A percentile compares a stretch with the other conserved stretches of the same genome.
Conservation (phyloP, 2,329 filamentous ascomycete genomes). For the Colletotrichum brevisporum region DNA sequence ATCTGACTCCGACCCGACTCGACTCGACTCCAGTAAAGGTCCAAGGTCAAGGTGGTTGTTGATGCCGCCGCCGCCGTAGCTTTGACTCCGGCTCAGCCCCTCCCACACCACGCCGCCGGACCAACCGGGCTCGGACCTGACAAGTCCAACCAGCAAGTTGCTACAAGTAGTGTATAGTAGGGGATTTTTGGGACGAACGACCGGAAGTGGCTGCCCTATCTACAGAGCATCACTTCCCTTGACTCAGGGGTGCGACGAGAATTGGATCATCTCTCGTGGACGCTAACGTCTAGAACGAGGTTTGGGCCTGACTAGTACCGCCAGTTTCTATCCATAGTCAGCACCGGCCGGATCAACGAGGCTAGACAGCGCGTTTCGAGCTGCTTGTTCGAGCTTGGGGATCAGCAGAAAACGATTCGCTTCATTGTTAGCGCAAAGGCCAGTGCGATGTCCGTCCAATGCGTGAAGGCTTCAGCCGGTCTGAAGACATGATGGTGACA, state of each 20-base stretch:
- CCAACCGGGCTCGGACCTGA: constrained; percentile 35
- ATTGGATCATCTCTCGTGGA: constrained; percentile 19
- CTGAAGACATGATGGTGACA: background rate
- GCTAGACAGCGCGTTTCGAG: constrained; percentile 27
- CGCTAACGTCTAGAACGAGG: constrained; percentile 24
- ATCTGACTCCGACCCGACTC: constrained; percentile 22
- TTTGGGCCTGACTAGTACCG: constrained; percentile 28
- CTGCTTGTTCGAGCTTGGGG: constrained; percentile 9
- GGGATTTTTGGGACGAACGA: constrained; percentile 29
- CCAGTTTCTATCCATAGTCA: constrained; percentile 5
- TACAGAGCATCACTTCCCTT: constrained; percentile 25
- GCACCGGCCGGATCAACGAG: constrained; percentile 15
- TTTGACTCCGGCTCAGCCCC: constrained; percentile 30
- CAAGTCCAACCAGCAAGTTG: constrained; percentile 11
- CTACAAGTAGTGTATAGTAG: background rate
- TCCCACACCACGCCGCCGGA: constrained; percentile 26
- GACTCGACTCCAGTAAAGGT: constrained; percentile 2
- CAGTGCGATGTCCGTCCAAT: background rate
- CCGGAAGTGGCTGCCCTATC: constrained; percentile 36
- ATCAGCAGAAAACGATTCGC: constrained; percentile 17
- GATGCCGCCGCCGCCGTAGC: constrained; percentile 20
- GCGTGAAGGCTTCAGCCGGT: background rate
- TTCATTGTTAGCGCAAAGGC: constrained; percentile 19
- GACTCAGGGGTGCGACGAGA: constrained; percentile 34
- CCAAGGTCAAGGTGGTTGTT: constrained; percentile 14